Conservation (phyloP, 805 yeast species). For the Starmerella sp. region DNA sequence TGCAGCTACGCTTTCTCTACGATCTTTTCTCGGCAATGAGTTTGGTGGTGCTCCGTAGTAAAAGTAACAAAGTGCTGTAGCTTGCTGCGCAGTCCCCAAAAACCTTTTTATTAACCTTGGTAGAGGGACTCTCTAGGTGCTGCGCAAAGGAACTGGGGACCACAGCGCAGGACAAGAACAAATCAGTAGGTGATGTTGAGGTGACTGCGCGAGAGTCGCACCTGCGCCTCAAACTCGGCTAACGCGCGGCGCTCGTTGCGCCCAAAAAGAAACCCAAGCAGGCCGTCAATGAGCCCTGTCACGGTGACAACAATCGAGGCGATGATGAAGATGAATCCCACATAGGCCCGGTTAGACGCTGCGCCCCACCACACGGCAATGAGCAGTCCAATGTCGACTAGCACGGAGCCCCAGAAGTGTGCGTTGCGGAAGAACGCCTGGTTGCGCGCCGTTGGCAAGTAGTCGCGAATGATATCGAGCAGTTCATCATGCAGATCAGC, state of each 20-base stretch:
- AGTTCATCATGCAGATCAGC: constrained; percentile 39
- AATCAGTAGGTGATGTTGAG: background rate
- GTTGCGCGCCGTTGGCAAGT: constrained; percentile 42
- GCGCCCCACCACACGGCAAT: constrained; percentile 53
- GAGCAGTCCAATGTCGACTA: constrained; percentile 41
- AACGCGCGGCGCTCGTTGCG: constrained; percentile 69
- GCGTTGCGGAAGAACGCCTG: constrained; percentile 54
- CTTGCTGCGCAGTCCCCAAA: no score
- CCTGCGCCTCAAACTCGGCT: constrained; percentile 62
- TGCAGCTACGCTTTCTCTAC: no score
- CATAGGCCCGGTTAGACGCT: constrained; percentile 41
- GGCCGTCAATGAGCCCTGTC: constrained; percentile 63
- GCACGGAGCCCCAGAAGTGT: constrained; percentile 51
- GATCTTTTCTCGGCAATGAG: no score
- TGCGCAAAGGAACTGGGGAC: no score
- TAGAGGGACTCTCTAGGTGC: no score
- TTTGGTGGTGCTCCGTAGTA: no score
- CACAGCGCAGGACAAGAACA: no score
- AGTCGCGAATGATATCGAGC: constrained; percentile 36
- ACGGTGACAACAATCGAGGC: constrained; percentile 45
- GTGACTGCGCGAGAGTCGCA: constrained; percentile 29
- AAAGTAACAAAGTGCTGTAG: no score
- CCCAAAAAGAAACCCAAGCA: constrained; percentile 71
- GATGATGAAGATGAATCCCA: constrained; percentile 54
- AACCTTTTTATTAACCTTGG: no score